Base-by-base conservation (phyloP, 129 eudicot species). In the Helichrysum umbraculigerum region DNA sequence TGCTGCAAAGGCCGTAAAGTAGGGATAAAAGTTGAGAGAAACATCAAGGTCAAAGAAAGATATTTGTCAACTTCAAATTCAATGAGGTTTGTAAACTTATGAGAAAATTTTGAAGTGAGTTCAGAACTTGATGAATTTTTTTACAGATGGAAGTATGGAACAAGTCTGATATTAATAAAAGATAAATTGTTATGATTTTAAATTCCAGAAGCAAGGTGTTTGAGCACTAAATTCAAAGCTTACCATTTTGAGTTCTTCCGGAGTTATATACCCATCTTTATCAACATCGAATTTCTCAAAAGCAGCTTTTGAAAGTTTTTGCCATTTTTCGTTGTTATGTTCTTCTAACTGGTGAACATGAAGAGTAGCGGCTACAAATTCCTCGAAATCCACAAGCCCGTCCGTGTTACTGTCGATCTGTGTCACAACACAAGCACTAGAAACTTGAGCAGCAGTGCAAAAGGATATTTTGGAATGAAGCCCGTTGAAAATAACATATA, bases 401-500 rank as follows among this genome's bases (percentile, higher is more conserved):
- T 94, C 99, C 0, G 99, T 89, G 79, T 94, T 94, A 71, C 89
- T 86, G 71, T 94, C 99, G 1, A 94, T 91, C 99, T 94, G 97
- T 70, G 60, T 42, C 81, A 71, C 20, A 76, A 71, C 72, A 75
- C 52, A 63, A 32, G 41, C 44, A 78, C 25, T 25, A 37, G 11
- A 60, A 15, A 22, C 42, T 60, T 25, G 76, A 54, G 32, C 11
- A 8, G 19, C 5, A 6, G 5, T 17, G n/a, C 28, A 7, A 2
- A 15, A 4, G 37, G n/a, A 52, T 19, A 51, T 6, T 33, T 32
- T 33, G 33, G n/a, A 30, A 52, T 33, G 1, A 29, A 28, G 44
- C 2, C 70, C 32, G 6, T 21, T 60, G 15, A 60, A 25, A 32
- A 32, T 7, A 61, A 35, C 15, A 61, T 25, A 25, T 25, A 61